These are phyloP conservation scores for Phytophthora pluvialis DNA, from an alignment of 352 stramenopile genomes.

Conservation along the genomic window DNA sequence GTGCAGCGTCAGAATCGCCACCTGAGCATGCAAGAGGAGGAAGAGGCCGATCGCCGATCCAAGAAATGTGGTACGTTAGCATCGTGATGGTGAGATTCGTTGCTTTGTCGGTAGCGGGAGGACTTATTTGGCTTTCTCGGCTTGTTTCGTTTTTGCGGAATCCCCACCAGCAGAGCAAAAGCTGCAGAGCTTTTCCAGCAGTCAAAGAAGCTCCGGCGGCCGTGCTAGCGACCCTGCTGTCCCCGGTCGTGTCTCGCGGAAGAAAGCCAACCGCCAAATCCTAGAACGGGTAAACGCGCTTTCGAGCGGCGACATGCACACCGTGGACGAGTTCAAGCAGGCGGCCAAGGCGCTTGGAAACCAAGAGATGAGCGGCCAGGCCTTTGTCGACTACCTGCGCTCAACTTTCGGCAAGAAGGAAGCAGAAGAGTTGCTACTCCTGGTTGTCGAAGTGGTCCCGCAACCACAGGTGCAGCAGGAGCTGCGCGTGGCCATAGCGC, in stretches of 20 bases:
- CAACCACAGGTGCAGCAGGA: constrained; percentile 65
- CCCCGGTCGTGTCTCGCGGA: constrained; percentile 43
- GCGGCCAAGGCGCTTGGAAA: constrained; percentile 73
- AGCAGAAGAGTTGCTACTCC: constrained; percentile 61
- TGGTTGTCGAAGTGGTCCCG: constrained; percentile 72
- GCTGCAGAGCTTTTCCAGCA: constrained; percentile 40
- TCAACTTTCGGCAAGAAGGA: constrained; percentile 63
- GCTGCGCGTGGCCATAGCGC: constrained; percentile 53
- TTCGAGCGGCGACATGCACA: constrained; percentile 51
- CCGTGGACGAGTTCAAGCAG: constrained; percentile 68
- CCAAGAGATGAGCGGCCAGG: constrained; percentile 68
- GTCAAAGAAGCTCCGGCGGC: constrained; percentile 23
- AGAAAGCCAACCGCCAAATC: constrained; percentile 75
- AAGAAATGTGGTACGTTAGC: constrained; percentile 50
- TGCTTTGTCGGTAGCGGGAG: neutral
- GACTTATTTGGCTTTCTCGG: constrained; percentile 13
- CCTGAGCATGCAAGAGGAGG: constrained; percentile 25
- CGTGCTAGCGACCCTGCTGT: constrained; percentile 31
- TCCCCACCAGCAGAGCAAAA: constrained; percentile 40
- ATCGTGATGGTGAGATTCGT: neutral
- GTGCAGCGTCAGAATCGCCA: constrained; percentile 22
- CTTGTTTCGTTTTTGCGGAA: constrained; percentile 20
- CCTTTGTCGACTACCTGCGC: constrained; percentile 67
- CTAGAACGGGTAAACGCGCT: constrained; percentile 67
- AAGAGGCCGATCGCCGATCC: constrained; percentile 30